Evolutionary conservation across 208 protist species (phyloP).

Genomic region (Histomonas meleagridis): DNA sequence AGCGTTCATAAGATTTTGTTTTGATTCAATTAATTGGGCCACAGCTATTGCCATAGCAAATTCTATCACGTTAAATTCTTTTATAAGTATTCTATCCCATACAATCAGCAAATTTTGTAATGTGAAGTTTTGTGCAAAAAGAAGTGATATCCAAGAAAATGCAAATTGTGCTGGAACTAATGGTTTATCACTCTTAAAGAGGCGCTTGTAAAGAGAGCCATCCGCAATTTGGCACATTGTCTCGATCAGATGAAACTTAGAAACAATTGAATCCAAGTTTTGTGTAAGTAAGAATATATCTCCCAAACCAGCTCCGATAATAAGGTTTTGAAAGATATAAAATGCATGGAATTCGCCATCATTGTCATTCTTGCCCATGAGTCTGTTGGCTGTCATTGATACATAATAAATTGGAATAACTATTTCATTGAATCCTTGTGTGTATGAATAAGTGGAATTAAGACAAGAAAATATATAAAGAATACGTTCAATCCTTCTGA

Average conservation of each 20-base stretch:
- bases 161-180: constrained; percentile 5
- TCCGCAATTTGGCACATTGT: neutral
- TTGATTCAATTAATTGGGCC: neutral
- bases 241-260: neutral
- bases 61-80: neutral
- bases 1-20: neutral
- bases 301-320: neutral
- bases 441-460: constrained; percentile 20
- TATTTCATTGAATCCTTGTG: constrained; percentile 29
- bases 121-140: neutral
- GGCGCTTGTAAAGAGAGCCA: neutral
- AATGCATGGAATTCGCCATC: neutral
- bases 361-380: neutral
- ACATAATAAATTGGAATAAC: neutral
- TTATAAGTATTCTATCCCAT: neutral
- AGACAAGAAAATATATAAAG: constrained; percentile 17
- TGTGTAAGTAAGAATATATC: constrained; percentile 3
- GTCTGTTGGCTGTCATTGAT: neutral
- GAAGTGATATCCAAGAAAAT: constrained; percentile 11
- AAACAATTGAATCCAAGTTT: neutral
- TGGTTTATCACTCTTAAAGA: neutral
- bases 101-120: neutral
- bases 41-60: constrained; percentile 20
- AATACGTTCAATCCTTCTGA: neutral
- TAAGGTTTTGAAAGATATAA: neutral